phyloP scores from a whole-genome alignment of 2,329 filamentous ascomycete species.

The Mycosphaerelloides madeirae region DNA sequence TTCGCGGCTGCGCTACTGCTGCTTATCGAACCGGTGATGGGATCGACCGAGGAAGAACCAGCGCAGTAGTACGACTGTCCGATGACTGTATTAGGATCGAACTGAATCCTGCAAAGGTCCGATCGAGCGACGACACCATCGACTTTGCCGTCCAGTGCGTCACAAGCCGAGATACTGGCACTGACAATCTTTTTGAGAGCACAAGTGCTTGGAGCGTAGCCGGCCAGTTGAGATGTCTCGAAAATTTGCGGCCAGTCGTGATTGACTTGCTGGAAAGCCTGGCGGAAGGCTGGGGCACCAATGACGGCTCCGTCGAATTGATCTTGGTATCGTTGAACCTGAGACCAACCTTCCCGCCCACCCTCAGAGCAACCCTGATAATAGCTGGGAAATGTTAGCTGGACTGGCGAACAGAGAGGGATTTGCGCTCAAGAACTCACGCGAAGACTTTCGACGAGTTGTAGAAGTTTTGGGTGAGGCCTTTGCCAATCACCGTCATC shows the following conservation, averaged over 20 bases:
- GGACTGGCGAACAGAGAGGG: too few species aligned
- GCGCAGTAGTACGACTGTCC: slow-evolving; percentile 45
- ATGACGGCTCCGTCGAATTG: slow-evolving; percentile 45
- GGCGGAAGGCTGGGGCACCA: slow-evolving; percentile 46
- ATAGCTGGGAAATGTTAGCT: too few species aligned
- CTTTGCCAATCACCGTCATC: slow-evolving; percentile 46
- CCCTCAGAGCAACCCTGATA: slow-evolving; percentile 55
- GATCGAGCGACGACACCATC: slow-evolving; percentile 51
- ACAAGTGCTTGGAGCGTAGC: slow-evolving; percentile 42
- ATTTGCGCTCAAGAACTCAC: too few species aligned
- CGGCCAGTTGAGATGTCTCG: slow-evolving; percentile 30
- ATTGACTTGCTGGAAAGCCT: slow-evolving; percentile 43
- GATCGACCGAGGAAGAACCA: slow-evolving; percentile 22
- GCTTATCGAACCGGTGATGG: slow-evolving; percentile 4
- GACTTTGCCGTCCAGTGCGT: slow-evolving; percentile 50
- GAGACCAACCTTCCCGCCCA: slow-evolving; percentile 46
- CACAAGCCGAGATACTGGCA: slow-evolving; percentile 51
- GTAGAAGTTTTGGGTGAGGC: slow-evolving; percentile 40
- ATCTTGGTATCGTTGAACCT: slow-evolving; percentile 49
- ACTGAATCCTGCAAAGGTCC: slow-evolving; percentile 45
- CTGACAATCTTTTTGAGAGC: slow-evolving; percentile 50
- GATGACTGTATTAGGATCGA: slow-evolving; percentile 44
- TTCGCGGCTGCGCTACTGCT: slow-evolving; percentile 24
- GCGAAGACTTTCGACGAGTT: too few species aligned
- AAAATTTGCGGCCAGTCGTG: slow-evolving; percentile 40